These are phyloP conservation scores for Magnusiomyces clavatus DNA, from an alignment of 1,139 yeast species.

Conservation along the genomic window DNA sequence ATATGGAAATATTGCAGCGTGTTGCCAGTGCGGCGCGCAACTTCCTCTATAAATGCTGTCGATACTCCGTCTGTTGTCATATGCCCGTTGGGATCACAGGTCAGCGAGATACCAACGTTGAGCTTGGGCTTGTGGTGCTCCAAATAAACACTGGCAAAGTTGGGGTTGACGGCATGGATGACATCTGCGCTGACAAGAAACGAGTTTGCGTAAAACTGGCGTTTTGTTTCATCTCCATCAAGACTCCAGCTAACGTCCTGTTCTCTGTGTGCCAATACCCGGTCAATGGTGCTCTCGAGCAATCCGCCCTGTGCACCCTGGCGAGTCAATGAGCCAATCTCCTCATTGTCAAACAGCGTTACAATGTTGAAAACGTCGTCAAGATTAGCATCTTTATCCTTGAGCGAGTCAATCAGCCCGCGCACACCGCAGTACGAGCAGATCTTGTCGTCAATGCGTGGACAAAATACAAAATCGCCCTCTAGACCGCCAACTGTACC, in stretches of 20 bases:
- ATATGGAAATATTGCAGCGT: conserved; percentile 51
- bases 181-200: conserved; percentile 88
- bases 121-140: conserved; percentile 71
- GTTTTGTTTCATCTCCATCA: conserved; percentile 27
- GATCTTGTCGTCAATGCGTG: conserved; percentile 85
- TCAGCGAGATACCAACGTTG: conserved; percentile 63
- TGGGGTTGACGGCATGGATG: conserved; percentile 94
- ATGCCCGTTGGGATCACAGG: conserved; percentile 70
- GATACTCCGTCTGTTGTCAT: conserved; percentile 77
- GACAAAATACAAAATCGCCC: conserved; percentile 83
- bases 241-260: no score
- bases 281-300: conserved; percentile 63
- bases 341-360: conserved; percentile 88
- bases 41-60: conserved; percentile 53
- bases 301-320: conserved; percentile 94
- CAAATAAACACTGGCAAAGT: conserved; percentile 59
- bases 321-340: conserved; percentile 81
- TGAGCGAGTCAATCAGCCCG: conserved; percentile 44
- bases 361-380: conserved; percentile 52
- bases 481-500: conserved; percentile 82
- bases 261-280: conserved; percentile 48
- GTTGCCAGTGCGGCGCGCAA: conserved; percentile 56
- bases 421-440: conserved; percentile 77
- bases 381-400: conserved; percentile 49
- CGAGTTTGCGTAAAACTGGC: conserved; percentile 47